Evolutionary conservation across 2,329 filamentous ascomycete species (phyloP).

Genomic region (Elsinoe ampelina): DNA sequence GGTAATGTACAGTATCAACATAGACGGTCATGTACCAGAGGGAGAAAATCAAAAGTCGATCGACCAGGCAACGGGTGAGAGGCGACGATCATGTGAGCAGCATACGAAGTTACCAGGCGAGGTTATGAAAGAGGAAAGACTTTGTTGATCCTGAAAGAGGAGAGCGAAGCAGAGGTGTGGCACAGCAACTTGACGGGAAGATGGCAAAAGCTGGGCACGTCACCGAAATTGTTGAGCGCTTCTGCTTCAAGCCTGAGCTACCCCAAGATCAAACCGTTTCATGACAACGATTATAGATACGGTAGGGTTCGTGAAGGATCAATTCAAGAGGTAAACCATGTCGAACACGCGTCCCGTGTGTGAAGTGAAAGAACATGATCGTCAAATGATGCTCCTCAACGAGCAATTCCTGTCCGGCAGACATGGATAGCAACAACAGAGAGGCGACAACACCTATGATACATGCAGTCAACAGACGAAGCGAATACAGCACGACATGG

Average conservation of each 20-base stretch:
- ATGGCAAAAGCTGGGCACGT: neutral
- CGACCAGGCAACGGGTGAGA: neutral
- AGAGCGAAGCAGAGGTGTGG: neutral
- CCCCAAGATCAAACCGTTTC: neutral
- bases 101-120: neutral
- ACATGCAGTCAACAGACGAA: neutral
- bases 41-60: conserved; percentile 4
- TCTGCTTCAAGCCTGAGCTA: conserved; percentile 1
- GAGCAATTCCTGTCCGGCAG: neutral
- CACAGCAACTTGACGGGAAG: neutral
- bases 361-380: neutral
- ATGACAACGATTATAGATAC: conserved; percentile 2
- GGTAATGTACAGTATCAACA: conserved; percentile 10
- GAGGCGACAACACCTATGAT: neutral
- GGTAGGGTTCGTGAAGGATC: neutral
- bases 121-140: neutral
- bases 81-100: neutral
- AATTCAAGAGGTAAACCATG: neutral
- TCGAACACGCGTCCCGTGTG: neutral
- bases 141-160: neutral
- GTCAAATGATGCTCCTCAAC: neutral
- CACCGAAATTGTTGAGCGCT: conserved; percentile 7
- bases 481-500: neutral
- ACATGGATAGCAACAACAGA: neutral
- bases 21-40: conserved; percentile 11